Percentiles rank a stretch among this genome's conserved stretches.
Conservation (phyloP, 2,329 filamentous ascomycete species). For the Ceratocystis cacaofunesta region DNA sequence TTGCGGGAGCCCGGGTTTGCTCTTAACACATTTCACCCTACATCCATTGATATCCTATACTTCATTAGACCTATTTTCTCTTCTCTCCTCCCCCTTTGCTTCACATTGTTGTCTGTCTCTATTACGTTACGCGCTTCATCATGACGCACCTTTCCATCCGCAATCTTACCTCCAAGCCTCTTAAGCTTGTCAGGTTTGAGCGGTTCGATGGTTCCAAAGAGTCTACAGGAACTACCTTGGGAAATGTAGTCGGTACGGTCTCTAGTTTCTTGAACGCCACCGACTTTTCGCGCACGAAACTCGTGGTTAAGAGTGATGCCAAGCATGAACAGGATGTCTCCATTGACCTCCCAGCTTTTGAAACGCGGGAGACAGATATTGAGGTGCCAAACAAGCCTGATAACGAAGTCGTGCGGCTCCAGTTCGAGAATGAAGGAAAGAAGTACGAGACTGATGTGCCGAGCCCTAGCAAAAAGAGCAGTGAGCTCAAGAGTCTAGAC, state of each 20-base stretch:
- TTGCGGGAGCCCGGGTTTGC: neutral
- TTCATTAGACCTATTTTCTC: neutral
- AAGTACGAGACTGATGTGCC: conserved; percentile 61
- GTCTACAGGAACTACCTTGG: conserved; percentile 30
- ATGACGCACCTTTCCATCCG: conserved; percentile 55
- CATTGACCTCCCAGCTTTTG: conserved; percentile 53
- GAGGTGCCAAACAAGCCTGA: conserved; percentile 44
- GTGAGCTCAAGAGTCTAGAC: conserved; percentile 43
- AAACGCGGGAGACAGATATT: conserved; percentile 42
- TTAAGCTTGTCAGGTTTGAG: conserved; percentile 60
- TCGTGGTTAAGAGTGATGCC: conserved; percentile 38
- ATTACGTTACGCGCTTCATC: neutral
- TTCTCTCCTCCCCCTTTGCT: neutral
- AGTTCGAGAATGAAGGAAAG: conserved; percentile 42
- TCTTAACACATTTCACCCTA: neutral
- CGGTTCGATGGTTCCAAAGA: conserved; percentile 45
- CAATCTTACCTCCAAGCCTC: conserved; percentile 61
- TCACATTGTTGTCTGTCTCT: neutral
- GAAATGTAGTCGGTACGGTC: conserved; percentile 32
- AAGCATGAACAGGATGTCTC: conserved; percentile 48
- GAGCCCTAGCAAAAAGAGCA: conserved; percentile 43
- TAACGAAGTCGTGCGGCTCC: conserved; percentile 57
- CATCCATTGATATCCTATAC: neutral
- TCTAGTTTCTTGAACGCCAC: conserved; percentile 32
- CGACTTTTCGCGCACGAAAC: conserved; percentile 22